These are phyloP conservation scores for Gillenia trifoliata DNA, from an alignment of 306 rosid genomes.

Conservation along the genomic window DNA sequence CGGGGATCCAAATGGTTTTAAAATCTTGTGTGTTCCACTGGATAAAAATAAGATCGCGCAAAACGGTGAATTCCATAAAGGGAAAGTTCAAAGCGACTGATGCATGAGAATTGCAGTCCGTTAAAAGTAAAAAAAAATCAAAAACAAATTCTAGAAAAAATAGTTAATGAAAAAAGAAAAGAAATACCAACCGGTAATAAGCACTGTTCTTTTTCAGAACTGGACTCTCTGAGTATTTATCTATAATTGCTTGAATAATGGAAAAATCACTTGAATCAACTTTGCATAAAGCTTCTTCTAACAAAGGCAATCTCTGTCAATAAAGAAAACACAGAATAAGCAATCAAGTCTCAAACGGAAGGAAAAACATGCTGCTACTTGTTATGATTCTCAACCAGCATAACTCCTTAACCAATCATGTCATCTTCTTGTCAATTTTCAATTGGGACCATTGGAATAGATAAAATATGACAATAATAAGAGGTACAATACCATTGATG, in stretches of 20 bases:
- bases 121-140: not conserved
- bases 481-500: constrained; percentile 52
- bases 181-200: constrained; percentile 51
- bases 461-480: not conserved
- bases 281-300: constrained; percentile 71
- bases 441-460: not conserved
- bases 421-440: not conserved
- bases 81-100: not conserved
- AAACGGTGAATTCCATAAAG: not conserved
- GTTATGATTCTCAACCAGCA: not conserved
- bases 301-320: constrained; percentile 50
- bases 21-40: not conserved
- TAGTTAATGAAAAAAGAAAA: not conserved
- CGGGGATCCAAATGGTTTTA: not conserved
- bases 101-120: not conserved
- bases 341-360: not conserved
- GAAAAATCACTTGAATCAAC: constrained; percentile 50
- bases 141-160: not conserved
- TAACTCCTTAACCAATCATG: not conserved
- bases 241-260: constrained; percentile 49
- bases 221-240: constrained; percentile 51
- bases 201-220: constrained; percentile 52
- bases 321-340: constrained; percentile 18
- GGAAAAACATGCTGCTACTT: not conserved
- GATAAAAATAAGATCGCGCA: not conserved